These are phyloP conservation scores for Alternaria tenuissima DNA, from an alignment of 2,329 filamentous ascomycete genomes.

Conservation along the genomic window DNA sequence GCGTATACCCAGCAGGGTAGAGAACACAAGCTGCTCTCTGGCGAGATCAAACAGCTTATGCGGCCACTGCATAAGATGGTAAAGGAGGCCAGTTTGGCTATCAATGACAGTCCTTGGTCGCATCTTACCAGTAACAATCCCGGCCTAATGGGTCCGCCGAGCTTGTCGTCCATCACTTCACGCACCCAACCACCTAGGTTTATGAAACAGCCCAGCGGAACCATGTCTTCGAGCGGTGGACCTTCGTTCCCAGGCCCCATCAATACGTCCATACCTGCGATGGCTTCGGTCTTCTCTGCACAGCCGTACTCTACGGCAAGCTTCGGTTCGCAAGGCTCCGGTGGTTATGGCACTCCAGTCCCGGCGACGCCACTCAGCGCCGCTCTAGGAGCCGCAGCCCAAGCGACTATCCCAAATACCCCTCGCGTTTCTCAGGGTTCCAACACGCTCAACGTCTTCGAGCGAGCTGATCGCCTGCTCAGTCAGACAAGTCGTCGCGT, in stretches of 20 bases:
- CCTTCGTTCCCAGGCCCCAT: conserved; percentile 46
- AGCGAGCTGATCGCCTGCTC: conserved; percentile 46
- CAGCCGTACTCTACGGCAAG: conserved; percentile 39
- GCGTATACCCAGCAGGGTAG: conserved; percentile 46
- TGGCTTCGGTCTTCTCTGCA: conserved; percentile 39
- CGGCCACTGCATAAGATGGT: conserved; percentile 83
- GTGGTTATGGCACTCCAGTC: conserved; percentile 64
- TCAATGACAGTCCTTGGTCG: conserved; percentile 71
- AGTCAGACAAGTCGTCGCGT: conserved; percentile 42
- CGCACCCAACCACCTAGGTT: conserved; percentile 45
- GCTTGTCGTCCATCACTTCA: conserved; percentile 47
- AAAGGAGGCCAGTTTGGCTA: conserved; percentile 79
- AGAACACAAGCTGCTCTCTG: conserved; percentile 59
- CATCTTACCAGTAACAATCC: conserved; percentile 57
- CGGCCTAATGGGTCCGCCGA: conserved; percentile 40
- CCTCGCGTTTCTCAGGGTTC: conserved; percentile 38
- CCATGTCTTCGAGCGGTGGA: conserved; percentile 34
- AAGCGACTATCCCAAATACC: conserved; percentile 81
- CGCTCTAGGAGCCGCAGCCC: conserved; percentile 86
- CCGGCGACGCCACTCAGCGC: conserved; percentile 91
- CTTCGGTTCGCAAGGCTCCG: conserved; percentile 39
- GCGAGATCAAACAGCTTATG: conserved; percentile 76
- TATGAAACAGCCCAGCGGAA: conserved; percentile 35
- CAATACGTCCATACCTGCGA: conserved; percentile 47
- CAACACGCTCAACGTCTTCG: conserved; percentile 46